Conservation (phyloP, 768 basidiomycete species). For the Phylloporus arenicola region DNA sequence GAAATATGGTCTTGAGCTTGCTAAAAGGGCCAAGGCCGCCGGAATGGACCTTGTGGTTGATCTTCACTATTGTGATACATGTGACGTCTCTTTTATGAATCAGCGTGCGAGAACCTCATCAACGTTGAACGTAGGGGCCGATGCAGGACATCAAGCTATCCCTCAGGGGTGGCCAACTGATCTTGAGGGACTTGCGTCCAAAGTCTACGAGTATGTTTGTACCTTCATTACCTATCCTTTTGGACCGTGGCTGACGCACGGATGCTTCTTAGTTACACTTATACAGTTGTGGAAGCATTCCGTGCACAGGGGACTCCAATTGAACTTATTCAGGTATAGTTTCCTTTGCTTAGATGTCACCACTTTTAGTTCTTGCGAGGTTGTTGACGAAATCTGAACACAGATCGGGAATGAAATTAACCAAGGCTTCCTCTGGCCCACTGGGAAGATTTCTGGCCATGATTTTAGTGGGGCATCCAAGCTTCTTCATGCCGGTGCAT, state of each 20-base stretch:
- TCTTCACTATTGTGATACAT: neutral
- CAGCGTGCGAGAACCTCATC: neutral
- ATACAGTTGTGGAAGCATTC: neutral
- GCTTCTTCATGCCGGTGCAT: neutral
- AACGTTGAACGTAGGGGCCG: neutral
- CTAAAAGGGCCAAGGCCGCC: neutral
- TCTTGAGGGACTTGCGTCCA: neutral
- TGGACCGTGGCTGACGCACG: neutral
- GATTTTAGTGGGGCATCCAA: neutral
- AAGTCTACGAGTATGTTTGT: neutral
- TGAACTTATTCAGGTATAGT: neutral
- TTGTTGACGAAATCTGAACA: neutral
- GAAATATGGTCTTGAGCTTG: neutral
- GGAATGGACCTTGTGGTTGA: neutral
- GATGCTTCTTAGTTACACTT: neutral
- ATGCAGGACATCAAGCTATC: neutral
- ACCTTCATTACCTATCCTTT: neutral
- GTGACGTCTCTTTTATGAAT: neutral
- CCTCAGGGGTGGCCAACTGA: neutral
- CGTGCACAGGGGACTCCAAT: neutral
- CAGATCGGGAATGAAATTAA: neutral
- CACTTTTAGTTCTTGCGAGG: neutral
- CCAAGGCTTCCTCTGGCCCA: neutral
- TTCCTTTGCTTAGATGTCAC: neutral
- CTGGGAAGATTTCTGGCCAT: neutral